A percentile compares a stretch with the other conserved stretches of the same genome.
Conservation (phyloP, 2,329 filamentous ascomycete genomes). For the Cytospora piceicola region DNA sequence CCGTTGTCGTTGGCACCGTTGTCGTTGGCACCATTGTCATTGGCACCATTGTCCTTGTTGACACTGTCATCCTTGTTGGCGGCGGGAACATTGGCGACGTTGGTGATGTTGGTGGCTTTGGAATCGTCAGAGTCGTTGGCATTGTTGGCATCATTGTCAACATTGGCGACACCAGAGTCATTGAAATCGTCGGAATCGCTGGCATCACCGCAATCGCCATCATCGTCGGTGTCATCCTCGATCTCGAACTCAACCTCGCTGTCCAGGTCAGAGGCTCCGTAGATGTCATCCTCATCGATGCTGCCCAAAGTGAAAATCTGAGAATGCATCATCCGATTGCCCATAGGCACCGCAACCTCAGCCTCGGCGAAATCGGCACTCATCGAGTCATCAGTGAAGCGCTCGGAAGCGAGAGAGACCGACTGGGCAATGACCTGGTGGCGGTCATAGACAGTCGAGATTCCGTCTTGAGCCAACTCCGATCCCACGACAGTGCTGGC, state of each 20-base stretch:
- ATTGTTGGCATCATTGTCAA: background rate
- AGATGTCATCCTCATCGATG: conserved; percentile 21
- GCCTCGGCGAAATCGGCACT: conserved; percentile 38
- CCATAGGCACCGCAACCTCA: conserved; percentile 40
- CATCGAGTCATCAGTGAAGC: conserved; percentile 43
- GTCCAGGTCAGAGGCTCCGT: background rate
- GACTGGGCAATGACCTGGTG: conserved; percentile 42
- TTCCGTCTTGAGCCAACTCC: conserved; percentile 46
- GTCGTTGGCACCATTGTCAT: too few species aligned
- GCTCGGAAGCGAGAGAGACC: conserved; percentile 41
- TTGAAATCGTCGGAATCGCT: background rate
- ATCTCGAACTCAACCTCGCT: background rate
- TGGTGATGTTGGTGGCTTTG: too few species aligned
- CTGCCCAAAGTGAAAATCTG: conserved; percentile 25
- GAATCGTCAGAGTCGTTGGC: background rate
- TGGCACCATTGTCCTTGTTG: conserved; percentile 2
- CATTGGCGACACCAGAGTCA: background rate
- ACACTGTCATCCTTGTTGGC: background rate
- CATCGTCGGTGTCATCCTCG: conserved; percentile 1
- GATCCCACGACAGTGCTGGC: conserved; percentile 41
- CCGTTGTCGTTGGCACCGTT: background rate
- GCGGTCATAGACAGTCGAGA: conserved; percentile 42
- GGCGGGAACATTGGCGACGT: conserved; percentile 22
- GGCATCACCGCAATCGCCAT: conserved; percentile 4
- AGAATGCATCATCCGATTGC: conserved; percentile 35